Evolutionary conservation across 176 grass and related monocot species (phyloP), one percentile per base, ranked within the genome.

Genomic region (Tillandsia fasciculata): DNA sequence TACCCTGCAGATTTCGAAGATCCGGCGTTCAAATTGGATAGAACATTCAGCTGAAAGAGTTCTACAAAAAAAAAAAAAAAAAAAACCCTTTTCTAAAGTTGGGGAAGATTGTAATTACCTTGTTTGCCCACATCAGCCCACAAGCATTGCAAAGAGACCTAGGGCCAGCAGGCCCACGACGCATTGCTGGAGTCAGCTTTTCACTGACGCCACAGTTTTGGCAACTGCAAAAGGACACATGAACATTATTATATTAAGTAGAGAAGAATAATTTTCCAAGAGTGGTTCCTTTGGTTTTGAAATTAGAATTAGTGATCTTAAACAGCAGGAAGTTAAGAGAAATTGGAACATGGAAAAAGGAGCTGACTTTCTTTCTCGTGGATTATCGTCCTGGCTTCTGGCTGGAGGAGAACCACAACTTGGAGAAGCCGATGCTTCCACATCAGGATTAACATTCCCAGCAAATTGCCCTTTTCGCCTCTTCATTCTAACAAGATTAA

Each of bases 51-150:
- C 23, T 67, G 50, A 87, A 76, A 71, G 47, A 72, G 42, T 59
- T 20, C 57, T 42, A 2, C 1, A 10, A 57, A 57, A 12, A 58
- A 17, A 20, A 58, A 18, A 15, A 61, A 6, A 20, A 20, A 20
- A 2, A 7, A 61, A 61, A 23, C 17, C 8, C 8, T 18, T 20
- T 23, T 18, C 13, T 61, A 61, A 23, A 15, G 10, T 20, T 9
- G 15, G 10, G 17, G 6, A 20, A 20, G 15, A 61, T 20, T 61
- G 9, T 61, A 18, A 61, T 61, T 74, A 88, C 81, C 81, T 88
- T 88, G 59, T 88, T 88, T 81, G 86, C 86, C 86, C 86, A 88
- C 86, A 88, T 88, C 49, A 88, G 57, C 33, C 86, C 86, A 56
- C 86, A 88, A 18, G 86, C 86, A 72, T 88, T 88, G 67, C 86